Conservation (phyloP, 148 eudicot species). For the Nyssa sinensis region DNA sequence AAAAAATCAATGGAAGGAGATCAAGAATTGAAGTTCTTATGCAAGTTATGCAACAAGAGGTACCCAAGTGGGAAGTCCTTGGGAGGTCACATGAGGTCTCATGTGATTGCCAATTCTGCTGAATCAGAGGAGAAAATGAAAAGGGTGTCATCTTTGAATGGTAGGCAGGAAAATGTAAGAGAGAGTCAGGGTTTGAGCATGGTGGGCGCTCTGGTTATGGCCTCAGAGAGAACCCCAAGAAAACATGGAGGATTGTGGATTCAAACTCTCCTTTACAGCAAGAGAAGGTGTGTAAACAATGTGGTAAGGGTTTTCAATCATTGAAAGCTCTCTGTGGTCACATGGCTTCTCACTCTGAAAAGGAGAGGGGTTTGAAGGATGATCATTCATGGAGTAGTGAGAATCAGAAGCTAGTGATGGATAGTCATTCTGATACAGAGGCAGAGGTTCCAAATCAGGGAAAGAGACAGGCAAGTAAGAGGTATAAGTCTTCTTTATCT, state of each 20-base stretch:
- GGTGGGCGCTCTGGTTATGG: conserved; percentile 54
- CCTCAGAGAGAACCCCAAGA: conserved; percentile 74
- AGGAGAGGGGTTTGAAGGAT: conserved; percentile 45
- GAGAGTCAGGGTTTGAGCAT: conserved; percentile 14
- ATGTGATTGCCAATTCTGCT: conserved; percentile 51
- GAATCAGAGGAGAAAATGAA: conserved; percentile 38
- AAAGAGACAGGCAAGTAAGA: conserved; percentile 41
- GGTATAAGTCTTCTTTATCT: conserved; percentile 55
- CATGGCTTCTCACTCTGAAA: conserved; percentile 85
- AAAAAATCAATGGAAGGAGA: conserved; percentile 41
- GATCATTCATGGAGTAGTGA: conserved; percentile 53
- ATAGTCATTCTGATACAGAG: conserved; percentile 38
- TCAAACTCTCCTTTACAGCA: conserved; percentile 24
- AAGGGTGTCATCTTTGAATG: too few relatives aligned
- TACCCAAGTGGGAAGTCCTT: conserved; percentile 75
- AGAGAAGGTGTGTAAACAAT: conserved; percentile 67
- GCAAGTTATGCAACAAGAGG: conserved; percentile 60
- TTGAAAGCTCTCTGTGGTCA: conserved; percentile 89
- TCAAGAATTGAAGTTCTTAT: conserved; percentile 46
- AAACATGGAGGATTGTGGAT: conserved; percentile 63
- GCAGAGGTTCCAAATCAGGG: conserved; percentile 24
- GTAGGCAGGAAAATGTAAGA: background rate
- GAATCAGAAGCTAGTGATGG: conserved; percentile 37
- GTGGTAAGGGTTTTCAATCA: conserved; percentile 89
- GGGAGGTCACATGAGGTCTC: conserved; percentile 92